Base-by-base conservation (phyloP, 495 filamentous ascomycete species). In the Neurospora cerealis region DNA sequence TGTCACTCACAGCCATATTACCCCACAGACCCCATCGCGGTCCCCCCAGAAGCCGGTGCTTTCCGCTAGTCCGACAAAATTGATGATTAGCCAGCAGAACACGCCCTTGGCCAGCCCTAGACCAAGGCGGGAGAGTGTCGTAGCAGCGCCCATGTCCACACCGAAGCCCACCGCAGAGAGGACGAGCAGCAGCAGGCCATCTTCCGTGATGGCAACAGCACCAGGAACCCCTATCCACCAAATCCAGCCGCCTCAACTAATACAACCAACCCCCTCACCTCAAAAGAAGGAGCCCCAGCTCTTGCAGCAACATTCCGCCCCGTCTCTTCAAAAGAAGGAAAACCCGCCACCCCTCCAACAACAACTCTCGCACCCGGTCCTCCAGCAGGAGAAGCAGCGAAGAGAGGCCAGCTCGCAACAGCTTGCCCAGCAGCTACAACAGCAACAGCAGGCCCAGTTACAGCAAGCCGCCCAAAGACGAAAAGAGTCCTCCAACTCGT, bases 41-140 rank as follows among this genome's bases (percentile, higher is more conserved):
- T 19, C 54, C 28, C 54, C 54, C 15, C 54, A 66, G 28, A 66
- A 66, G 54, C 54, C 54, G 54, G 28, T 34, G 41, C 48, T 54
- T 71, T 76, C 42, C 74, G 71, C 75, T 71, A 83, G 80, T 72
- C 89, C 80, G 3, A 76, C 81, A 8, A 93, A 92, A 75, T 86
- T 97, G 11, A 85, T 95, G 39, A 81, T 96, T 6, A 92, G 92
- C 39, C 89, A 93, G 75, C 93, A 89, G 71, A 97, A 97, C 80
- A 93, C 94, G 13, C 93, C 97, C 78, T 85, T 96, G 8, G 91
- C 92, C 80, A 92, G 89, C 77, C 92, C 93, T 77, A 87, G 89
- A 44, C 88, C 91, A 34, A 88, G 92, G 3, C 90, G 93, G 81
- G 89, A 88, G 48, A 87, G 87, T 54, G 80, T 88, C 44, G 79